phyloP scores from a whole-genome alignment of 1,139 yeast species.

The Kluyveromyces marxianus region DNA sequence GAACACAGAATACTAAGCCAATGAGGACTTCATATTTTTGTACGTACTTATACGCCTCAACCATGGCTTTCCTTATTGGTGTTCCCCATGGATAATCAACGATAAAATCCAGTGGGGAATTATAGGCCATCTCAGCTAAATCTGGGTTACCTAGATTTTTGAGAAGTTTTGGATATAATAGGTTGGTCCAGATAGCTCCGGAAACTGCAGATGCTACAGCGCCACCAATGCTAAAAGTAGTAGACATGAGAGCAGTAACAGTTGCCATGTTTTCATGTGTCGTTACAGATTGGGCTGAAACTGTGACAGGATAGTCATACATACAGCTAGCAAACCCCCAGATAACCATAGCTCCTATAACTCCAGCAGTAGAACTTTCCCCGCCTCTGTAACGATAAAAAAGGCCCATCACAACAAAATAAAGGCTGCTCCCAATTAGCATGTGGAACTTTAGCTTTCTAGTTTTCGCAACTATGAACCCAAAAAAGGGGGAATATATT shows the following conservation, averaged over 20 bases:
- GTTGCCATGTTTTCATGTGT: conserved; percentile 55
- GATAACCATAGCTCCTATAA: conserved; percentile 51
- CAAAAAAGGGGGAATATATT: conserved; percentile 47
- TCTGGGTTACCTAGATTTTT: conserved; percentile 22
- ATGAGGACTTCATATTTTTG: conserved; percentile 48
- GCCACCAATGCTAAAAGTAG: conserved; percentile 49
- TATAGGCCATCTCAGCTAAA: conserved; percentile 42
- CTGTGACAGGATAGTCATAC: conserved; percentile 4
- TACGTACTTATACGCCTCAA: conserved; percentile 46
- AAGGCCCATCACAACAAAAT: conserved; percentile 52
- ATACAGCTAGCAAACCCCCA: conserved; percentile 67
- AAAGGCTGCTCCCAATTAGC: conserved; percentile 44
- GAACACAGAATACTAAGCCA: conserved; percentile 33
- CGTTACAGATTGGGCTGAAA: conserved; percentile 43
- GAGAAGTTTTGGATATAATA: conserved; percentile 30
- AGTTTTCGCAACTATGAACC: conserved; percentile 42
- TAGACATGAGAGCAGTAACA: conserved; percentile 45
- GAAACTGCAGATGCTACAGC: conserved; percentile 40
- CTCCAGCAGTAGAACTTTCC: conserved; percentile 40
- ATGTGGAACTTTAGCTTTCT: conserved; percentile 52
- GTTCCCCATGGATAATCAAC: conserved; percentile 46
- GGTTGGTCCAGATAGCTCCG: conserved; percentile 56
- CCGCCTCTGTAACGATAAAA: conserved; percentile 46
- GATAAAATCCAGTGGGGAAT: conserved; percentile 41
- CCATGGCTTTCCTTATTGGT: conserved; percentile 48